Base-by-base conservation (phyloP, 2,329 filamentous ascomycete species). In the Monosporascus sp. region DNA sequence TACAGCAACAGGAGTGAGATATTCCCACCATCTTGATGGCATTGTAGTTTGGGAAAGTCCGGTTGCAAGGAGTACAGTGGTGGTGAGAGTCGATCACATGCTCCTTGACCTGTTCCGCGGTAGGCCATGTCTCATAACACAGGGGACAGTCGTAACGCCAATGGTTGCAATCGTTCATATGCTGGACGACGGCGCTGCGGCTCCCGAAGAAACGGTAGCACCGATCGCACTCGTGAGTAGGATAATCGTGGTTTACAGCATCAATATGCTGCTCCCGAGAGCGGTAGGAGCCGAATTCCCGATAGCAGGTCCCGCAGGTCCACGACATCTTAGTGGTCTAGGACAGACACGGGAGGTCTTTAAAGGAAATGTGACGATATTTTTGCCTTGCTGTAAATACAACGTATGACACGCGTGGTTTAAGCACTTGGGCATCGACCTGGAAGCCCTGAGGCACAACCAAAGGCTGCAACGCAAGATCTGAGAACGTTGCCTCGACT, bases 21-120 rank as follows among this genome's bases (percentile, higher is more conserved):
- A 18, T 24, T 43, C 63, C 51, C 50, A 70, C 70, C 69, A 68
- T 67, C 50, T 54, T 63, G 41, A 72, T 52, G 52, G 63, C 62
- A 51, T 68, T 71, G 2, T 48, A 5, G 38, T 43, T 70, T 0
- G 35, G 22, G 43, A 76, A 77, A 0, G 24, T 14, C 2, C 68
- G 66, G 0, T 67, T 22, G 47, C 72, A 76, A 1, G 64, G 59
- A 1, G 15, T 14, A 49, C 73, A 76, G 51, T 69, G 70, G 15
- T 53, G 18, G 50, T 74, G 70, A 0, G 58, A 27, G 0, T 65
- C 53, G 24, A 64, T 48, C 46, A 72, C 64, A 50, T 73, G 71
- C 1, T 62, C 14, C 5, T 22, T 46, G 22, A 53, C 43, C 1
- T 57, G 22, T 3, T 60, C 45, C 9, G 63, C 25, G 4, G 47